These are phyloP conservation scores for Ajuga reptans DNA, from an alignment of 305 asterid species.

Conservation along the genomic window DNA sequence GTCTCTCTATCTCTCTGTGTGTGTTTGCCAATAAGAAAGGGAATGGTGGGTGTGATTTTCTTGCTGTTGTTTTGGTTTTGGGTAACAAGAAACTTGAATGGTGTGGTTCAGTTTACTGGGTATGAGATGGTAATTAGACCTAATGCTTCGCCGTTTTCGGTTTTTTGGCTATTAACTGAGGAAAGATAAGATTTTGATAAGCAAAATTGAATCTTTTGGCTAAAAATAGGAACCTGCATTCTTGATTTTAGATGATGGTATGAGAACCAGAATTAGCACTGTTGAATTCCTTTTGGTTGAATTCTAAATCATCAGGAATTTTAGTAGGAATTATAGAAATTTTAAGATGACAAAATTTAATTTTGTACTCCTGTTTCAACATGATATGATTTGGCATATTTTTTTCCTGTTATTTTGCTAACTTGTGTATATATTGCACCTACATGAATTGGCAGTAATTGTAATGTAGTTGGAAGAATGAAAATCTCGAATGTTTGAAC, in stretches of 20 bases:
- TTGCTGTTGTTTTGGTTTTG: background rate
- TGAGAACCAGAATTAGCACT: background rate
- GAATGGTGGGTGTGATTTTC: constrained; percentile 1
- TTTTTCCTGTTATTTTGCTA: background rate
- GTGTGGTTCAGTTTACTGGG: constrained; percentile 8
- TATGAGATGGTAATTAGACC: background rate
- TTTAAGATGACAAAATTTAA: background rate
- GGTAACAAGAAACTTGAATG: constrained; percentile 8
- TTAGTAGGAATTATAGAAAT: background rate
- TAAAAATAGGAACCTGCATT: background rate
- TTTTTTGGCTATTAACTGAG: background rate
- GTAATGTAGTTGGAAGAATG: background rate
- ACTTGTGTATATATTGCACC: background rate
- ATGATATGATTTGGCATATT: background rate
- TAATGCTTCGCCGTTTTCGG: background rate
- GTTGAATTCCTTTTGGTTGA: background rate
- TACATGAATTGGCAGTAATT: background rate
- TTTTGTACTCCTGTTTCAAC: background rate
- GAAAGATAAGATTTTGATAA: constrained; percentile 18
- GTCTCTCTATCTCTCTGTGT: constrained; percentile 33
- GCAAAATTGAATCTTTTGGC: constrained; percentile 1
- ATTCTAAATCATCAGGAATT: background rate
- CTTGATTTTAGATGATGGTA: background rate
- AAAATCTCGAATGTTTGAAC: background rate
- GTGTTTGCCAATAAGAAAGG: background rate